Evolutionary conservation across 768 basidiomycete species (phyloP), one percentile per base, ranked within the genome.

Genomic region (Fibroporia radiculosa): DNA sequence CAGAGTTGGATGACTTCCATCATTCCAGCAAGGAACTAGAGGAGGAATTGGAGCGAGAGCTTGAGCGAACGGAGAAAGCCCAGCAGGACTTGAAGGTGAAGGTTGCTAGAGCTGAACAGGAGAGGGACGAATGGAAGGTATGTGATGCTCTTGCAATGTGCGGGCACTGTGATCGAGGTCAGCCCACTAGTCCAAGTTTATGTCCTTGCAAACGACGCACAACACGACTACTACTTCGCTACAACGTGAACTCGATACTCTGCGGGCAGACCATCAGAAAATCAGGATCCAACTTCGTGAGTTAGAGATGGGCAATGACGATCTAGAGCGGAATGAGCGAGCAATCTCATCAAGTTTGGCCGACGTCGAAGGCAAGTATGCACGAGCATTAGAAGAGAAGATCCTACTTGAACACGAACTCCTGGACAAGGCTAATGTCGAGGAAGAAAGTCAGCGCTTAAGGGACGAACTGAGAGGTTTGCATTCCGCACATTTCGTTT

Each of bases 271-370:
- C 48, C 74, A 82, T 50, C 84, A 84, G 58, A 70, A 71, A 40
- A 63, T 77, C 49, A 86, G 86, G 64, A 68, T 84, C 18, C 81
- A 85, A 58, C 66, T 92, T 14, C 78, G 88, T 18, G 90, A 97
- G 62, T 71, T 96, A 24, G 95, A 98, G 66, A 86, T 98, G 80
- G 95, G 95, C 37, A 97, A 96, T 57, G 96, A 99, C 57, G 93
- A 98, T 66, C 72, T 99, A 47, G 96, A 98, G 61, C 75, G 93
- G 50, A 93, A 86, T 62, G 95, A 97, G 60, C 79, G 96, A 23
- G 87, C 86, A 40, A 84, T 88, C 32, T 77, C 84, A 7, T 89
- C 84, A 39, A 86, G 78, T 55, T 65, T 93, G 54, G 85, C 84
- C 3, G 86, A 88, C 59, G 71, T 90, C 56, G 93, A 96, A 66